These are phyloP conservation scores for Candida berthetii DNA, from an alignment of 805 yeast genomes.

Conservation along the genomic window DNA sequence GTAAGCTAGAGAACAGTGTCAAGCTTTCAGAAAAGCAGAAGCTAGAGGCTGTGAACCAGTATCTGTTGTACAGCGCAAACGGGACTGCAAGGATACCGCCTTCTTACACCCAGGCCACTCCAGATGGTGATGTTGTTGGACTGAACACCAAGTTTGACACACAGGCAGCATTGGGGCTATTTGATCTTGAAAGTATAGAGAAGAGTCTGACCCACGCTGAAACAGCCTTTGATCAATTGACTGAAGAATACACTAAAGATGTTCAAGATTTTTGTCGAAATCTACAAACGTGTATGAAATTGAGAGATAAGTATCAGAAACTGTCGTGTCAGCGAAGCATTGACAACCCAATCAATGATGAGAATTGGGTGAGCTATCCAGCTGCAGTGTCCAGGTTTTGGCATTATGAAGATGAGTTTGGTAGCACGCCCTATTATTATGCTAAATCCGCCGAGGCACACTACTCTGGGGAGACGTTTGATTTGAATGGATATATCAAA, in stretches of 20 bases:
- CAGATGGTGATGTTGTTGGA: constrained; percentile 18
- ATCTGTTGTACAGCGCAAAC: not conserved
- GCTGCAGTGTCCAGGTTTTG: constrained; percentile 49
- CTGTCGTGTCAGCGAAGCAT: constrained; percentile 59
- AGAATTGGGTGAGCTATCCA: constrained; percentile 77
- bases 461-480: constrained; percentile 30
- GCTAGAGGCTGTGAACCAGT: not conserved
- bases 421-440: constrained; percentile 18
- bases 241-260: constrained; percentile 7
- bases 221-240: constrained; percentile 5
- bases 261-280: constrained; percentile 7
- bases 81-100: not conserved
- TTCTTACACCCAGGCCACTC: not conserved
- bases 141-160: constrained; percentile 15
- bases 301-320: constrained; percentile 61
- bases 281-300: constrained; percentile 25
- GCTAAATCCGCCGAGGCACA: constrained; percentile 16
- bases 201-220: not conserved
- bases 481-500: constrained; percentile 21
- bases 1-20: not conserved
- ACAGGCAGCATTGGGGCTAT: constrained; percentile 16
- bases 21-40: not conserved
- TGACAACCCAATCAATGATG: constrained; percentile 67
- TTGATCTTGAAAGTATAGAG: constrained; percentile 5
- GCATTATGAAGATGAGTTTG: constrained; percentile 28